Base-by-base conservation (phyloP, 2,329 filamentous ascomycete species). In the Talaromyces albobiverticillius region DNA sequence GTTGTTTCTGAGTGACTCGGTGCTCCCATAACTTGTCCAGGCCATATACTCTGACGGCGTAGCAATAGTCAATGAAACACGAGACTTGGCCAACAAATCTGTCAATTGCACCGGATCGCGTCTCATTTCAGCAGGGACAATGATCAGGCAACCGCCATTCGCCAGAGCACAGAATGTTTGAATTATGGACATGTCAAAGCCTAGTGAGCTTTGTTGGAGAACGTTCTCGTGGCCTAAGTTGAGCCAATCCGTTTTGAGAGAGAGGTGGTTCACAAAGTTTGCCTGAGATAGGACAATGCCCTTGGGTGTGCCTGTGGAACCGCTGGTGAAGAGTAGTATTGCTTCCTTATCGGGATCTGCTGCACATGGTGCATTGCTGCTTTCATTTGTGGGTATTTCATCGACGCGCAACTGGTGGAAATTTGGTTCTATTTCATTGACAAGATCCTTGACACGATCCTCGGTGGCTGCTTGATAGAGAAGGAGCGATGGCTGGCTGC, bases 231-330 rank as follows among this genome's bases (percentile, higher is more conserved):
- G n/a, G n/a, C n/a, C n/a, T n/a, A n/a, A n/a, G n/a, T n/a, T n/a
- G n/a, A n/a, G n/a, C n/a, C n/a, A n/a, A n/a, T n/a, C n/a, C n/a
- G n/a, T n/a, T n/a, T n/a, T n/a, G n/a, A n/a, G n/a, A n/a, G n/a
- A n/a, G 8, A 32, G 41, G 14, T 61, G 31, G 46, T 67, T 66
- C 1, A 46, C 26, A 8, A 66, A 20, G 34, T 55, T 56, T 1
- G 29, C 42, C 42, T 67, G 63, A 9, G 36, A 59, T 9, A 54
- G 16, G 4, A 77, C 56, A 16, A 52, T 46, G 5, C 53, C 74
- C 60, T 78, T 78, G 1, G 76, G 76, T 0, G 46, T 62, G 3
- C 62, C 61, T 4, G 62, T 64, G 3, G 60, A 57, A 9, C 62
- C 62, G 40, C 61, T 63, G 9, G 62, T 62, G 53, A 57, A 76